Evolutionary conservation across 169 alveolate genomes (phyloP).

Genomic region (Gregarina niphandrodes): DNA sequence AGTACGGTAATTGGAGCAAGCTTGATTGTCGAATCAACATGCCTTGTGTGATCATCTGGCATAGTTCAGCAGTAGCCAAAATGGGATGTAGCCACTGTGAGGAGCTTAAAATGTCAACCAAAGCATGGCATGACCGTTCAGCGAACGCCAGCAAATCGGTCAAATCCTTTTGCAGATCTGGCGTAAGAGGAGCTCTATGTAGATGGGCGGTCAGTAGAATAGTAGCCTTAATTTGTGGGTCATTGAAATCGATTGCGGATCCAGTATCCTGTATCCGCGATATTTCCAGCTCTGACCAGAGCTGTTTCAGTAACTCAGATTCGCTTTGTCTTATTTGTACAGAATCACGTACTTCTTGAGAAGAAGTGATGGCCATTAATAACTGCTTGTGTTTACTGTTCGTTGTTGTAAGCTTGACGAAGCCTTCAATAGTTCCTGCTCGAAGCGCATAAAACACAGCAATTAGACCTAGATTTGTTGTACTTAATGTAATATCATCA

Average conservation of each 20-base stretch:
- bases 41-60: slow-evolving; percentile 88
- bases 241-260: slow-evolving; percentile 16
- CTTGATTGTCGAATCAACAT: slow-evolving; percentile 56
- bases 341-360: slow-evolving; percentile 30
- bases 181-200: slow-evolving; percentile 51
- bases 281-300: slow-evolving; percentile 10
- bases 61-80: slow-evolving; percentile 75
- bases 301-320: slow-evolving; percentile 17
- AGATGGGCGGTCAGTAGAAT: slow-evolving; percentile 68
- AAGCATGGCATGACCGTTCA: slow-evolving; percentile 64
- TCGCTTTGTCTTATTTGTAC: slow-evolving; percentile 32
- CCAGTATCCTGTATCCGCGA: too few species aligned
- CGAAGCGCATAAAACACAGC: slow-evolving; percentile 27
- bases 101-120: slow-evolving; percentile 87
- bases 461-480: slow-evolving; percentile 50
- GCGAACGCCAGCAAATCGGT: slow-evolving; percentile 33
- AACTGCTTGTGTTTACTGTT: slow-evolving; percentile 7
- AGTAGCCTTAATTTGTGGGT: slow-evolving; percentile 36
- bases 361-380: slow-evolving; percentile 7
- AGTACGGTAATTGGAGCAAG: slow-evolving; percentile 70
- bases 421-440: slow-evolving; percentile 1
- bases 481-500: slow-evolving; percentile 40
- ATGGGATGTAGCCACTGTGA: slow-evolving; percentile 78
- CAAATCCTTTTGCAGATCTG: slow-evolving; percentile 47
- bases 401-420: background rate